Evolutionary conservation across 768 basidiomycete species (phyloP).

Genomic region (Flagelloscypha sp.): DNA sequence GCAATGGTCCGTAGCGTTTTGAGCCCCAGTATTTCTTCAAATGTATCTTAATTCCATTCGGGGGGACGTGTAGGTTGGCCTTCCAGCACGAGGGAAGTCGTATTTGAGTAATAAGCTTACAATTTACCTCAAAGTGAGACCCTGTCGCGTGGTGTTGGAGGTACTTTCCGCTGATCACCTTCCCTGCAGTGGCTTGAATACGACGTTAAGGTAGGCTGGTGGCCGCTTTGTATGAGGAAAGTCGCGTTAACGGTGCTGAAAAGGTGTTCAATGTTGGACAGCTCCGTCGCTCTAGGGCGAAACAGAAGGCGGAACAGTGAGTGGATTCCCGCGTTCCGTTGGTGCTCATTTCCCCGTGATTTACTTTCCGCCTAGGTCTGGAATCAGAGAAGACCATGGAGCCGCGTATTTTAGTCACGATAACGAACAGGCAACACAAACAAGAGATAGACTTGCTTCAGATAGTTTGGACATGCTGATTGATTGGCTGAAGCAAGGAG

Average conservation of each 20-base stretch:
- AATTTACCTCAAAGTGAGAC: conserved; percentile 83
- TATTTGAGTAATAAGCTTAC: conserved; percentile 97
- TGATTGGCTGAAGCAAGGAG: conserved; percentile 88
- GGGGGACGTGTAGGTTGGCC: conserved; percentile 92
- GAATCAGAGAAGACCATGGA: conserved; percentile 85
- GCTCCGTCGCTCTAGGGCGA: conserved; percentile 78
- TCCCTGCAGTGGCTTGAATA: conserved; percentile 89
- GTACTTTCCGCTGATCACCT: conserved; percentile 10
- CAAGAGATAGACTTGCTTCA: conserved; percentile 75
- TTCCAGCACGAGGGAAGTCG: conserved; percentile 97
- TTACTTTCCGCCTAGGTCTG: conserved; percentile 40
- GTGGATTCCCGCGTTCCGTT: conserved; percentile 11
- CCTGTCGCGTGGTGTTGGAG: conserved; percentile 2
- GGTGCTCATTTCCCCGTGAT: neutral
- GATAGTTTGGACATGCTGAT: conserved; percentile 95
- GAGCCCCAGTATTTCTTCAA: conserved; percentile 2
- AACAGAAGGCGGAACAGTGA: conserved; percentile 68
- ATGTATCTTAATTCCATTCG: no score
- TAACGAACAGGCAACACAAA: conserved; percentile 67
- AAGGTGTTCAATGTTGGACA: conserved; percentile 99
- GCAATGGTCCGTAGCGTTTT: conserved; percentile 64
- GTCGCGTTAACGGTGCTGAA: conserved; percentile 1
- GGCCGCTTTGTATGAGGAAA: neutral
- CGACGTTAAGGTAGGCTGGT: conserved; percentile 68
- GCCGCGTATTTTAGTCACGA: conserved; percentile 84